Conservation (phyloP, 371 early-diverging fungal genomes). For the Lichtheimia ramosa region DNA sequence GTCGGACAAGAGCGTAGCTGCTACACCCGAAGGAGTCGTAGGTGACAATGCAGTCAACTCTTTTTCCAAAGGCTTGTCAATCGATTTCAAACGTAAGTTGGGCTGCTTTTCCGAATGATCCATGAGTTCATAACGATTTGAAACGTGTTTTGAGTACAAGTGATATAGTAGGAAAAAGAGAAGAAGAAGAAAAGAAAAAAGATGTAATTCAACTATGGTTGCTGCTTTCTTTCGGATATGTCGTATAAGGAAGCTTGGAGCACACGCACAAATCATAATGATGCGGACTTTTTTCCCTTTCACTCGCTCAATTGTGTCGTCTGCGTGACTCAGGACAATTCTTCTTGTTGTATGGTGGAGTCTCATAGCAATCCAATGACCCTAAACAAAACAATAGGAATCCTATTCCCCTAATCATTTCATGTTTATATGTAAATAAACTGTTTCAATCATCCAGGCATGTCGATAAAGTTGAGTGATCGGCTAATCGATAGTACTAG, state of each 20-base stretch:
- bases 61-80: constrained; percentile 10
- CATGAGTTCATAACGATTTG: constrained; percentile 6
- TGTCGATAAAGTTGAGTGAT: too few relatives aligned
- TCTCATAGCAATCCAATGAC: too few relatives aligned
- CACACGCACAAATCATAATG: background rate
- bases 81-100: constrained; percentile 6
- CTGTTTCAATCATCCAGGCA: too few relatives aligned
- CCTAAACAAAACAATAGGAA: too few relatives aligned
- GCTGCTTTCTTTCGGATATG: background rate
- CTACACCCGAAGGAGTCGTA: constrained; percentile 27
- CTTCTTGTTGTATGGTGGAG: too few relatives aligned
- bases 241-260: background rate
- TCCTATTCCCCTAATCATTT: too few relatives aligned
- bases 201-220: background rate
- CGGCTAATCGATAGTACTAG: too few relatives aligned
- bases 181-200: constrained; percentile 1
- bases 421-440: too few relatives aligned
- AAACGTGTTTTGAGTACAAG: background rate
- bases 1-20: constrained; percentile 27
- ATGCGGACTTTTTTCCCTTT: background rate
- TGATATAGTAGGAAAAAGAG: background rate
- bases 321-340: too few relatives aligned
- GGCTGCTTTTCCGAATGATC: constrained; percentile 13
- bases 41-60: constrained; percentile 20
- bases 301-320: too few relatives aligned